Evolutionary conservation across 2,329 filamentous ascomycete genomes (phyloP).

Genomic region (Tolypocladium paradoxum): DNA sequence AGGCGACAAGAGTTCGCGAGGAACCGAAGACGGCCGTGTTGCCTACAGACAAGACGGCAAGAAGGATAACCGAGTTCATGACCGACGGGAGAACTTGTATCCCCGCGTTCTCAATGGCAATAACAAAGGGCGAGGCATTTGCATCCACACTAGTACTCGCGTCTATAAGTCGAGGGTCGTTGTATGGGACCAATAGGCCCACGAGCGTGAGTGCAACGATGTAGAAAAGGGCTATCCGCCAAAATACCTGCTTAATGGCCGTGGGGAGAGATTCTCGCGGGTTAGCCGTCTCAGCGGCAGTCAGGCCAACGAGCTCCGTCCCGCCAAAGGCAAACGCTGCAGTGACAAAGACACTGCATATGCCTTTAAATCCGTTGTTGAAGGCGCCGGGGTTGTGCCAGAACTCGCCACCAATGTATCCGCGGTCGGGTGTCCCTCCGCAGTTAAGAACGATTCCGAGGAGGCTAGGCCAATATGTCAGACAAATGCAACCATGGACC

Average conservation of each 20-base stretch:
- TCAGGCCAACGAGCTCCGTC: slow-evolving; percentile 65
- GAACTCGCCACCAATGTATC: slow-evolving; percentile 70
- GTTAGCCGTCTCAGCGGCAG: slow-evolving; percentile 66
- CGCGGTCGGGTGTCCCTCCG: slow-evolving; percentile 60
- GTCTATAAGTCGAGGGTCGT: slow-evolving; percentile 52
- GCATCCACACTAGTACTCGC: slow-evolving; percentile 49
- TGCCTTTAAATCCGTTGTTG: slow-evolving; percentile 72
- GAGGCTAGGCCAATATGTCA: slow-evolving; percentile 39
- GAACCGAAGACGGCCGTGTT: slow-evolving; percentile 90
- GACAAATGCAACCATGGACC: background rate
- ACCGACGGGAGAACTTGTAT: slow-evolving; percentile 73
- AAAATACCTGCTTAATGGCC: slow-evolving; percentile 89
- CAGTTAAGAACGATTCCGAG: slow-evolving; percentile 79
- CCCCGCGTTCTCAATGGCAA: slow-evolving; percentile 76
- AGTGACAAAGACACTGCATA: slow-evolving; percentile 67
- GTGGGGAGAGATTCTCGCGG: slow-evolving; percentile 73
- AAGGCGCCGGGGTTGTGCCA: slow-evolving; percentile 79
- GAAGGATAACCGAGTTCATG: slow-evolving; percentile 88
- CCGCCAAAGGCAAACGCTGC: slow-evolving; percentile 68
- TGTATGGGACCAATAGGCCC: slow-evolving; percentile 70
- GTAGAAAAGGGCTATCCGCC: slow-evolving; percentile 88
- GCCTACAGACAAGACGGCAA: slow-evolving; percentile 81
- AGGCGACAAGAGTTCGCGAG: slow-evolving; percentile 77
- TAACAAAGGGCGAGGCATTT: slow-evolving; percentile 82
- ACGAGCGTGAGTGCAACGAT: slow-evolving; percentile 71